Base-by-base conservation (phyloP, 805 yeast species). In the Candida mattraensis region DNA sequence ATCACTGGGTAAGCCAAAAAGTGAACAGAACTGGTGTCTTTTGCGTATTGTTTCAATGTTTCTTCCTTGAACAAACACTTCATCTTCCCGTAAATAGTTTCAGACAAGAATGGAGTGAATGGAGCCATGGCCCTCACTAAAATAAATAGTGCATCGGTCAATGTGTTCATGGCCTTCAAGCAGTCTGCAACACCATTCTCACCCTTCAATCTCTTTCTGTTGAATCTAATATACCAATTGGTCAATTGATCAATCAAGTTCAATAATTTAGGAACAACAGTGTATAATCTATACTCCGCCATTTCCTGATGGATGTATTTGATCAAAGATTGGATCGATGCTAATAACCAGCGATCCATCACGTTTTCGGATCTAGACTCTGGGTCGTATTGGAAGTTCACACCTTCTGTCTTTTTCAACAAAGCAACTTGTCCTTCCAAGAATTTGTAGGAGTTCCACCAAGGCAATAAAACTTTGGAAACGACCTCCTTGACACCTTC, bases 401-500 rank as follows among this genome's bases (percentile, higher is more conserved):
- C 59, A 36, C 74, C 75, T 31, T 82, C 75, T 36, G 79, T 77
- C 70, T 91, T 93, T 67, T 83, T 79, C 60, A 85, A 75, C 36
- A 93, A 67, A 17, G 87, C 85, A 48, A 89, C 84, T 55, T 94
- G 95, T 50, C 93, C 97, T 57, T 89, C 95, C 71, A 89, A 83
- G 72, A 93, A 93, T 66, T 91, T 93, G 76, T 72, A 91, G 19
- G 97, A 86, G 71, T 93, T 93, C 88, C 91, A 93, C 99, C 98
- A 94, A 54, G 99, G 99, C 56, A 93, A 73, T 57, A 91, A 69
- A 28, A 93, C 99, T 66, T 89, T 87, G 21, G 97, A 83, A 26
- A 93, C 94, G 58, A 93, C 95, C 66, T 93, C 99, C 58, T 88
- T 87, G 26, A 93, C 99, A 69, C 99, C 99, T 61, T 91, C 98